Base-by-base conservation (phyloP, 1,284 basidiomycete species). In the Ganoderma lingzhi region DNA sequence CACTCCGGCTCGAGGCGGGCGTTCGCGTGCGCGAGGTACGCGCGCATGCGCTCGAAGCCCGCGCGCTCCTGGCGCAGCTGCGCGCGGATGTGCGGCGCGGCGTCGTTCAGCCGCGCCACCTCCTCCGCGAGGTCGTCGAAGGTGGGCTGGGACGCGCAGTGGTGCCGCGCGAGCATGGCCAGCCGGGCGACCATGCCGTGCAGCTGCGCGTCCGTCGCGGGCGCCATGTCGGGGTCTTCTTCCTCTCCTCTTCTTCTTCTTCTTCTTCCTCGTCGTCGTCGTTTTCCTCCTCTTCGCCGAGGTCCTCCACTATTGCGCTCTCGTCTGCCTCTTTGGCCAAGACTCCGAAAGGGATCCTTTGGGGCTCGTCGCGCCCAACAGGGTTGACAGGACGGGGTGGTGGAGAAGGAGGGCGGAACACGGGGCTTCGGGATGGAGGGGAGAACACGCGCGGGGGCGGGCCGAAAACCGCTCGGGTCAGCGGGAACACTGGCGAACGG, bases 21-120 rank as follows among this genome's bases (percentile, higher is more conserved):
- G 55, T 67, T 62, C 53, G 60, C 56, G 42, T 67, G 64, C 58
- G 59, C 62, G 23, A 70, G 63, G 60, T n/a, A 70, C 59, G 55
- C 32, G 37, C 44, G 30, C 63, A 67, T 62, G 35, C 69, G 63
- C 35, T 58, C 28, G 37, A 63, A 55, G 28, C 62, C 28, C 51
- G 63, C 63, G 42, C 63, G 51, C 63, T 67, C 65, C 65, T 67
- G 65, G 14, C 42, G 51, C 17, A 70, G 32, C 41, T 59, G 56
- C 53, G 42, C 37, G 59, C 65, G 65, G 23, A 70, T 2, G 37
- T 17, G 45, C 17, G 19, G 10, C 17, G 41, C 37, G 23, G 2
- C 5, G 9, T 14, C 12, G 3, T 6, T 12, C 23, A 41, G 2
- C 23, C 39, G 10, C n/a, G 42, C 14, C 0, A n/a, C 10, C 17